phyloP scores from a whole-genome alignment of 257 asterid species.

The Paulownia fortunei region DNA sequence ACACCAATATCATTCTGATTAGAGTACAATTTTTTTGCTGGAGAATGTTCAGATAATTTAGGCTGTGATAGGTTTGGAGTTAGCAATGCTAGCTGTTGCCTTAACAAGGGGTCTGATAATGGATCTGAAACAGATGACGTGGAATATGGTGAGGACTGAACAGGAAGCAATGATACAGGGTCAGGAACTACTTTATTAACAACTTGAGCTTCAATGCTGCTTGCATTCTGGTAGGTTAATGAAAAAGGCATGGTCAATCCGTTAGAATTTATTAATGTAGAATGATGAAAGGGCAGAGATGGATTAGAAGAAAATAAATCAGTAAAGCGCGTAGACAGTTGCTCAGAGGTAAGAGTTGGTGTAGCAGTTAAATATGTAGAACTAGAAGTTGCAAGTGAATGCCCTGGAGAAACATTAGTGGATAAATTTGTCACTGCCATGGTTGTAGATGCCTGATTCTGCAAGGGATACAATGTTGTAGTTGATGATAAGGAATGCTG shows the following conservation, averaged over 20 bases:
- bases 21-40: slow-evolving; percentile 35
- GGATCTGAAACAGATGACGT: slow-evolving; percentile 45
- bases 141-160: slow-evolving; percentile 45
- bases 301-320: slow-evolving; percentile 40
- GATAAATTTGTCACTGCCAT: slow-evolving; percentile 36
- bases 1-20: slow-evolving; percentile 49
- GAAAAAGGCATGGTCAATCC: slow-evolving; percentile 44
- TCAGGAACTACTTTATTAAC: slow-evolving; percentile 42
- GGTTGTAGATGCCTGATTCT: slow-evolving; percentile 40
- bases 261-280: slow-evolving; percentile 44
- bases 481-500: slow-evolving; percentile 42
- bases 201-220: slow-evolving; percentile 43
- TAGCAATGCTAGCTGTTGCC: slow-evolving; percentile 47
- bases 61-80: slow-evolving; percentile 60
- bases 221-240: slow-evolving; percentile 46
- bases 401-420: slow-evolving; percentile 36
- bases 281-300: slow-evolving; percentile 47
- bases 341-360: slow-evolving; percentile 43
- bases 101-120: slow-evolving; percentile 41
- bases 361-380: slow-evolving; percentile 35
- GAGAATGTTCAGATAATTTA: slow-evolving; percentile 46
- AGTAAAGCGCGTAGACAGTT: slow-evolving; percentile 32
- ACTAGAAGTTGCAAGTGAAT: slow-evolving; percentile 44
- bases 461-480: slow-evolving; percentile 36
- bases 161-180: slow-evolving; percentile 39